Conservation (phyloP, 495 filamentous ascomycete species). For the Neurospora sp. region DNA sequence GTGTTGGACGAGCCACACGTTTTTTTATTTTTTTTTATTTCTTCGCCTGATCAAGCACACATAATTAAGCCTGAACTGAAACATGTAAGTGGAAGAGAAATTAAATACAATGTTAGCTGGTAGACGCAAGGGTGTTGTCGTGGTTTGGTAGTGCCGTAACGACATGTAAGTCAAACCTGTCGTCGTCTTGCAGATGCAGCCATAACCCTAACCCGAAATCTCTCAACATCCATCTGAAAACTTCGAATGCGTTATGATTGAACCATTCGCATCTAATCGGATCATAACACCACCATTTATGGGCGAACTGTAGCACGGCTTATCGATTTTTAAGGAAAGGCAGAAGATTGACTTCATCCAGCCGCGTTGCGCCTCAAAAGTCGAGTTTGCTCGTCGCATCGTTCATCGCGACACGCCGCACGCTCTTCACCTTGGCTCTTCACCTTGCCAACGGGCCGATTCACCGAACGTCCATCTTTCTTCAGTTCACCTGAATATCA, state of each 20-base stretch:
- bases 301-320: background rate
- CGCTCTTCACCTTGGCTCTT: background rate
- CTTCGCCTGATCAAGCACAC: background rate
- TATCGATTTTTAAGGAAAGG: background rate
- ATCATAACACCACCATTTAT: background rate
- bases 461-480: background rate
- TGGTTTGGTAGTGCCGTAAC: background rate
- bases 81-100: background rate
- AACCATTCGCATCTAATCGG: background rate
- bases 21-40: background rate
- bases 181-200: background rate
- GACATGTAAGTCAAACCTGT: background rate
- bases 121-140: background rate
- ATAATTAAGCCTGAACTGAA: background rate
- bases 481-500: background rate
- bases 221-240: background rate
- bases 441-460: background rate
- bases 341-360: background rate
- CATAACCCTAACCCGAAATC: background rate
- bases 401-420: background rate
- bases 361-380: background rate
- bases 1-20: background rate
- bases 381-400: background rate
- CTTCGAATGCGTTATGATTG: background rate
- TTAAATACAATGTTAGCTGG: background rate